A percentile compares a stretch with the other conserved stretches of the same genome.
These are phyloP conservation scores for Garcia nutans DNA, from an alignment of 345 rosid species.

Conservation along the genomic window DNA sequence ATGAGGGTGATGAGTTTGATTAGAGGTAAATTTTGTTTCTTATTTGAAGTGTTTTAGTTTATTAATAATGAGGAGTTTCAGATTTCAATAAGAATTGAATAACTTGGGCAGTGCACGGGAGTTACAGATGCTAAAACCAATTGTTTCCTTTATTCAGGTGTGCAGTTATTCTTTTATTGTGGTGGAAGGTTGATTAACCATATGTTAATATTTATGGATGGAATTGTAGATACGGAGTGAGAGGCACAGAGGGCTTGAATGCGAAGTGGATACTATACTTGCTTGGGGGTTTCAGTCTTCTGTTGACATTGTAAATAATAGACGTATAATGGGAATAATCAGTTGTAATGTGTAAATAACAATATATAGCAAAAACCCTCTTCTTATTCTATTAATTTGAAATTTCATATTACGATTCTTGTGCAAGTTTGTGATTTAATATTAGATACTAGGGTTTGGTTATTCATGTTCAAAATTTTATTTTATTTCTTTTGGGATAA, in stretches of 20 bases:
- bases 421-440: no score
- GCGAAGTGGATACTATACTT: conserved; percentile 17
- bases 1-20: conserved; percentile 49
- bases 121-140: background rate
- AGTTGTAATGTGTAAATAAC: conserved; percentile 36
- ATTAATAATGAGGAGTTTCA: no score
- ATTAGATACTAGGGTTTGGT: no score
- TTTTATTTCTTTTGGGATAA: no score
- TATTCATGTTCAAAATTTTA: no score
- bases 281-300: conserved; percentile 21
- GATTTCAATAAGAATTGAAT: background rate
- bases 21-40: conserved; percentile 47
- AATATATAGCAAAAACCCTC: conserved; percentile 11
- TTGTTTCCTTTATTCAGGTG: conserved; percentile 31
- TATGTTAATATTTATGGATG: conserved; percentile 37
- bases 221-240: conserved; percentile 25
- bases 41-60: background rate
- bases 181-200: conserved; percentile 31
- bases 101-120: no score
- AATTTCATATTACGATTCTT: background rate
- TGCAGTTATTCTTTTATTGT: conserved; percentile 47
- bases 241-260: conserved; percentile 25
- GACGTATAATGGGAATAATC: conserved; percentile 22
- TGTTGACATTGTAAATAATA: conserved; percentile 36
- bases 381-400: conserved; percentile 5